Percentiles rank a stretch among this genome's conserved stretches.
These are phyloP conservation scores for Dactylellina parvicollis DNA, from an alignment of 2,329 filamentous ascomycete genomes.

Conservation along the genomic window DNA sequence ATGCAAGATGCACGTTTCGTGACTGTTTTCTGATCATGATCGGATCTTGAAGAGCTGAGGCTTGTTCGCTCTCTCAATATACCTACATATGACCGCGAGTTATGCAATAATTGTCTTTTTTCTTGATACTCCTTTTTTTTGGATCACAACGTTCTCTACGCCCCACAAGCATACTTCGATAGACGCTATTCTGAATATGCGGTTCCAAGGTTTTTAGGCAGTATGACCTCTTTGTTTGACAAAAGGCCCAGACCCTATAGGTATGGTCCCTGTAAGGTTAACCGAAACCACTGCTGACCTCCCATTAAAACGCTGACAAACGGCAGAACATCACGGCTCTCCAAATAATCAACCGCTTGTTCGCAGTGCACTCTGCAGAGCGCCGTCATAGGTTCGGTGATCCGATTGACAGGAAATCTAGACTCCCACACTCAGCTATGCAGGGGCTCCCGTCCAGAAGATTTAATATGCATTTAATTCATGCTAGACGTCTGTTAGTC, in stretches of 20 bases:
- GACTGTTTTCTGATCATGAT: slow-evolving; percentile 36
- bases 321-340: slow-evolving; percentile 8
- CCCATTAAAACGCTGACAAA: slow-evolving; percentile 41
- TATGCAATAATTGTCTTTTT: not conserved
- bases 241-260: slow-evolving; percentile 10
- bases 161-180: slow-evolving; percentile 20
- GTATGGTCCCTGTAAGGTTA: slow-evolving; percentile 21
- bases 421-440: slow-evolving; percentile 30
- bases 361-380: slow-evolving; percentile 26
- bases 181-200: slow-evolving; percentile 31
- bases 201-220: slow-evolving; percentile 24
- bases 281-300: slow-evolving; percentile 46
- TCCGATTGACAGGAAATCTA: not conserved
- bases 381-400: slow-evolving; percentile 20
- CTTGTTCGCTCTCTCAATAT: slow-evolving; percentile 52
- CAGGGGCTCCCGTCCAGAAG: slow-evolving; percentile 14
- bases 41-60: slow-evolving; percentile 30
- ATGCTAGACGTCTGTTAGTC: slow-evolving; percentile 18
- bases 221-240: slow-evolving; percentile 14
- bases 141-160: slow-evolving; percentile 8
- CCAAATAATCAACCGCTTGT: slow-evolving; percentile 18
- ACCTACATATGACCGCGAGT: slow-evolving; percentile 35
- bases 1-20: slow-evolving; percentile 36
- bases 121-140: slow-evolving; percentile 9
- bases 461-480: not conserved